Conservation (phyloP, 202 grass and related monocot genomes). For the Setaria viridis region DNA sequence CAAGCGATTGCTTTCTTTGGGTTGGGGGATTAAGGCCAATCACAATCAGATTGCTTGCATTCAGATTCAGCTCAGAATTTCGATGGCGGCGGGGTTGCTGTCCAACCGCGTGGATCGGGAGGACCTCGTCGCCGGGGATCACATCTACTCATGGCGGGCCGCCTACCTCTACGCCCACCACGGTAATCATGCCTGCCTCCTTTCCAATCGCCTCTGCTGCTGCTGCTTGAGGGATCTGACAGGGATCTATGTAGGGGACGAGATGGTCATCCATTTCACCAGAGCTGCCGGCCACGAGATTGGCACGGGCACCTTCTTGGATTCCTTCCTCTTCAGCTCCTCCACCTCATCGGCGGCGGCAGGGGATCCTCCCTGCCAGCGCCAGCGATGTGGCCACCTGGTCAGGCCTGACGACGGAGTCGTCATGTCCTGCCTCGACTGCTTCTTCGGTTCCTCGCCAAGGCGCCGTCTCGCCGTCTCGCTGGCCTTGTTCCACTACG, state of each 20-base stretch:
- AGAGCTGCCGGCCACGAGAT: conserved; percentile 80
- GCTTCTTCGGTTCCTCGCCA: conserved; percentile 57
- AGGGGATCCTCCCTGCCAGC: conserved; percentile 27
- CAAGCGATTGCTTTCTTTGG: too few relatives aligned
- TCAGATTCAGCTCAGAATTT: background rate
- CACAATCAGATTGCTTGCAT: too few relatives aligned
- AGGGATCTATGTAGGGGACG: conserved; percentile 85
- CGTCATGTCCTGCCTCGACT: conserved; percentile 77
- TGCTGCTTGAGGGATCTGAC: too few relatives aligned
- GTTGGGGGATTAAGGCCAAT: too few relatives aligned
- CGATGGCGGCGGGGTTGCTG: conserved; percentile 47
- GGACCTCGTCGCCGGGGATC: conserved; percentile 68
- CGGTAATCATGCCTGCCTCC: conserved; percentile 37
- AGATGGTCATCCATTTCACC: conserved; percentile 86
- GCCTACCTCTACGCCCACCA: conserved; percentile 90
- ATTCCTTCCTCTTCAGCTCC: conserved; percentile 64
- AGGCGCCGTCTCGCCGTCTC: too few relatives aligned
- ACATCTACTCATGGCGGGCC: conserved; percentile 86
- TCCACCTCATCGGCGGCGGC: conserved; percentile 29
- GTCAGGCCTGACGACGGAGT: conserved; percentile 51
- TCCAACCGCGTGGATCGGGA: conserved; percentile 71
- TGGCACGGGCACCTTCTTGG: conserved; percentile 72
- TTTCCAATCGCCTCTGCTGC: too few relatives aligned
- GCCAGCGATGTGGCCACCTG: conserved; percentile 56
- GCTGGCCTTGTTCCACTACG: conserved; percentile 71